Conservation (phyloP, 345 rosid species). For the Viola odorata region DNA sequence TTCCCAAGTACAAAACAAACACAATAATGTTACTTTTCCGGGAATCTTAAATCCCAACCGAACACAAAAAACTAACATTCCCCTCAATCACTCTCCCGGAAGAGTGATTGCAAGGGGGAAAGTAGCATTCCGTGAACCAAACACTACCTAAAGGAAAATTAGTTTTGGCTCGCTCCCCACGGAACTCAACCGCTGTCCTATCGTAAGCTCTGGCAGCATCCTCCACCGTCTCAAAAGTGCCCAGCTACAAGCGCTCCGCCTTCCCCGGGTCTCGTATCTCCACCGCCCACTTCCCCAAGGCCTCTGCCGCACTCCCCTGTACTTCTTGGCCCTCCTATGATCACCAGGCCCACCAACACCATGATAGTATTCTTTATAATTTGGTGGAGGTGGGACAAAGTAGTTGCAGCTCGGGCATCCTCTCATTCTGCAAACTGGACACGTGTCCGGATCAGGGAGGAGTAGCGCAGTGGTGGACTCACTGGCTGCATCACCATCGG, state of each 20-base stretch:
- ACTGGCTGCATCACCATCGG: neutral
- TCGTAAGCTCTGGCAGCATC: slow-evolving; percentile 40
- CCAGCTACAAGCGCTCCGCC: slow-evolving; percentile 28
- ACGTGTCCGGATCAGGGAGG: slow-evolving; percentile 8
- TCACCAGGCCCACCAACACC: neutral
- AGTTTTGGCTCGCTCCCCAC: slow-evolving; percentile 26
- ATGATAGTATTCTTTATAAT: neutral
- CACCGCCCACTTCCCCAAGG: slow-evolving; percentile 41
- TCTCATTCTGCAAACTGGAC: slow-evolving; percentile 14
- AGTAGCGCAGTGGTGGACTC: neutral
- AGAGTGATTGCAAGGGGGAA: too few species aligned
- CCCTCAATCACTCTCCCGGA: too few species aligned
- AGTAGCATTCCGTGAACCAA: too few species aligned
- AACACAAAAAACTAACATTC: too few species aligned
- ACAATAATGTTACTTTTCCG: too few species aligned
- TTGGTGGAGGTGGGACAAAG: slow-evolving; percentile 4
- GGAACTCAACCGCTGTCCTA: slow-evolving; percentile 23
- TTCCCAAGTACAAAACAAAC: too few species aligned
- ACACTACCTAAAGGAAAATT: slow-evolving; percentile 35
- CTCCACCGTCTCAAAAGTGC: slow-evolving; percentile 32
- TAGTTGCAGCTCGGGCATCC: slow-evolving; percentile 15
- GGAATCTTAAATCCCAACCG: too few species aligned
- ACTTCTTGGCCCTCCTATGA: slow-evolving; percentile 17
- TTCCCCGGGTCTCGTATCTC: slow-evolving; percentile 33
- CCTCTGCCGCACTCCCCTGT: slow-evolving; percentile 37